Base-by-base conservation (phyloP, 2,329 filamentous ascomycete genomes). In the Pseudocercospora vitis region DNA sequence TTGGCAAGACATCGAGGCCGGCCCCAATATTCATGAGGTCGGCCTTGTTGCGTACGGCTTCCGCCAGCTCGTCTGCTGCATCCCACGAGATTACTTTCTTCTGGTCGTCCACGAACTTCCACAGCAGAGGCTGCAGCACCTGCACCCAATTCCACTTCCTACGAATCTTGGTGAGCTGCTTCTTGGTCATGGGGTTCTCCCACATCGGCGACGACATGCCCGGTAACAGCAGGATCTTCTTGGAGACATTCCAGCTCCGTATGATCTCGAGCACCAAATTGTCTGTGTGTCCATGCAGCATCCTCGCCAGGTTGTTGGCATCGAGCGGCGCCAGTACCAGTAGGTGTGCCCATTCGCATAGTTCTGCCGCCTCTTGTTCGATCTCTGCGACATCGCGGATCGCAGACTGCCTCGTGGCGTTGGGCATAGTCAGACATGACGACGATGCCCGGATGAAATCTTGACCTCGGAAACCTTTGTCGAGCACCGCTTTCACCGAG, bases 121-220 rank as follows among this genome's bases (percentile, higher is more conserved):
- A 96, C 12, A 95, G 73, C 28, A 95, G 84, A 0, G 91, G 90
- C 35, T 87, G 80, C 69, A 96, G 80, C 37, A 94, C 84, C 57
- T 87, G 82, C 48, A 96, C 82, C 89, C 90, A 96, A 49, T 85
- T 86, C 89, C 89, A 95, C 69, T 90, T 91, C 58, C 83, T 78
- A 59, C 86, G 81, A 35, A 96, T 83, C 72, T 95, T 94, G 71
- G 83, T 87, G 56, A 96, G 80, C 68, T 96, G 91, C 65, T 90
- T 87, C 74, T 88, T 89, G 12, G 89, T 95, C 74, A 91, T 85
- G 2, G 91, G 89, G 65, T 94, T 91, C 67, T 91, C 85, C 90
- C 90, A 95, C 84, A 92, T 91, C 56, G 88, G 81, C 1, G 83
- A 84, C 28, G 88, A 92, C 91, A 96, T 95, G 60, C 89, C 89